Evolutionary conservation across 345 rosid genomes (phyloP).

Genomic region (Citrus australasica): DNA sequence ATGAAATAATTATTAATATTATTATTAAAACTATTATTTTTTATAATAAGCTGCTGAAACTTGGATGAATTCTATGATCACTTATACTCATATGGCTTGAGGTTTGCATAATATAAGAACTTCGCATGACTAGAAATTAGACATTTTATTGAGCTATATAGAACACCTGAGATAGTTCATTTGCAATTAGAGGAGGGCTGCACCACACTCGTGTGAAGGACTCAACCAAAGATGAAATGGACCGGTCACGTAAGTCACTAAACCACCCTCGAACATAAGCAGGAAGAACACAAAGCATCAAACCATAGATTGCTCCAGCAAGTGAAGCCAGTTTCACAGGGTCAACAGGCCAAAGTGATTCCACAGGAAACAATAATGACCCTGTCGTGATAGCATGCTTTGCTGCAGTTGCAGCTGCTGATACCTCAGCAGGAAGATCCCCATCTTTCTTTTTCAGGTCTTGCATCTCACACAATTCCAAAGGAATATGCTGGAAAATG

Average conservation of each 20-base stretch:
- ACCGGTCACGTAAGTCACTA: slow-evolving; percentile 79
- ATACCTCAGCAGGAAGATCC: slow-evolving; percentile 48
- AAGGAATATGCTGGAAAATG: slow-evolving; percentile 88
- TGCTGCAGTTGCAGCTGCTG: slow-evolving; percentile 73
- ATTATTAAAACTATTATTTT: neutral
- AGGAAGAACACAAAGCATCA: slow-evolving; percentile 86
- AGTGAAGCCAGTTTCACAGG: slow-evolving; percentile 63
- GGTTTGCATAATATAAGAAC: neutral
- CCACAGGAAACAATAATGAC: slow-evolving; percentile 57
- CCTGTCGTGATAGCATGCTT: slow-evolving; percentile 60
- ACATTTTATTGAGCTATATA: slow-evolving; percentile 13
- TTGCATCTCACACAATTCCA: slow-evolving; percentile 50
- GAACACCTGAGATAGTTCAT: slow-evolving; percentile 83
- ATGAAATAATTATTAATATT: neutral
- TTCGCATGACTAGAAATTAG: neutral
- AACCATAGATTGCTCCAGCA: slow-evolving; percentile 84
- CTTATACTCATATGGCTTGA: neutral
- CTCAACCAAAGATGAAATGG: slow-evolving; percentile 60
- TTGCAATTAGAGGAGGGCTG: slow-evolving; percentile 75
- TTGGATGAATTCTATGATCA: neutral
- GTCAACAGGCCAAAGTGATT: slow-evolving; percentile 82
- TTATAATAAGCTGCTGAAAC: neutral
- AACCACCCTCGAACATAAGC: slow-evolving; percentile 96
- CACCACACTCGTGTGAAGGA: slow-evolving; percentile 90
- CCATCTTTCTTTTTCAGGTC: slow-evolving; percentile 70